Percentiles rank a stretch among this genome's conserved stretches.
Conservation (phyloP, 805 yeast species). For the Metschnikowia aberdeeniae region DNA sequence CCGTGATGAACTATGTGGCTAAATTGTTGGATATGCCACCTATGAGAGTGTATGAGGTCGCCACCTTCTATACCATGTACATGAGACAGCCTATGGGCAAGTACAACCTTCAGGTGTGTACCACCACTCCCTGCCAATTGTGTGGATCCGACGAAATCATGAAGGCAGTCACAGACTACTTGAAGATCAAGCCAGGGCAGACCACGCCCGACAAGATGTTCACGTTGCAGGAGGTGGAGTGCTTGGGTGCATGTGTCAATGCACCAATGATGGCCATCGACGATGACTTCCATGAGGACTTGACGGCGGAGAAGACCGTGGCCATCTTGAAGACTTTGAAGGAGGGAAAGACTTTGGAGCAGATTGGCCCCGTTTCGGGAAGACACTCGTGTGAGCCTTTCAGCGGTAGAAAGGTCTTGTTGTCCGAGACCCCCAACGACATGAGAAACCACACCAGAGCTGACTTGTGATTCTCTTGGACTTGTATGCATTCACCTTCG, state of each 20-base stretch:
- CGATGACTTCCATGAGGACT: constrained; percentile 80
- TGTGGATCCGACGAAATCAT: constrained; percentile 80
- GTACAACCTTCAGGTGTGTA: constrained; percentile 78
- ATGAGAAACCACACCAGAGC: constrained; percentile 67
- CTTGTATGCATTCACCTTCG: constrained; percentile 4
- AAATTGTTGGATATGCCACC: constrained; percentile 83
- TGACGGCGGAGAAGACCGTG: constrained; percentile 62
- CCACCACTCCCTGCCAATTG: constrained; percentile 86
- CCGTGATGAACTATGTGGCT: constrained; percentile 89
- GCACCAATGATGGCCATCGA: constrained; percentile 86
- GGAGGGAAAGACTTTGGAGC: constrained; percentile 53
- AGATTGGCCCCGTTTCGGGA: constrained; percentile 66
- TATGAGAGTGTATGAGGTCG: constrained; percentile 91
- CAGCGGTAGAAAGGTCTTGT: constrained; percentile 62
- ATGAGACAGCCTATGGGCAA: constrained; percentile 84
- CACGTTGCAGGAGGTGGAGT: constrained; percentile 84
- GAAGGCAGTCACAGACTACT: constrained; percentile 58
- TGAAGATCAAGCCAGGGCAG: constrained; percentile 69
- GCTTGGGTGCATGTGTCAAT: constrained; percentile 88
- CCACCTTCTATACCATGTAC: constrained; percentile 89
- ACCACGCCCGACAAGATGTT: constrained; percentile 72
- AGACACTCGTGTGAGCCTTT: constrained; percentile 76
- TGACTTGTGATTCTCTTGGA: constrained; percentile 47
- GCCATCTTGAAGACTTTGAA: constrained; percentile 59
- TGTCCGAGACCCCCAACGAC: constrained; percentile 60